Percentiles rank a stretch among this genome's conserved stretches.
Evolutionary conservation across 305 asterid genomes (phyloP).

Genomic region (Plantago lanceolata): DNA sequence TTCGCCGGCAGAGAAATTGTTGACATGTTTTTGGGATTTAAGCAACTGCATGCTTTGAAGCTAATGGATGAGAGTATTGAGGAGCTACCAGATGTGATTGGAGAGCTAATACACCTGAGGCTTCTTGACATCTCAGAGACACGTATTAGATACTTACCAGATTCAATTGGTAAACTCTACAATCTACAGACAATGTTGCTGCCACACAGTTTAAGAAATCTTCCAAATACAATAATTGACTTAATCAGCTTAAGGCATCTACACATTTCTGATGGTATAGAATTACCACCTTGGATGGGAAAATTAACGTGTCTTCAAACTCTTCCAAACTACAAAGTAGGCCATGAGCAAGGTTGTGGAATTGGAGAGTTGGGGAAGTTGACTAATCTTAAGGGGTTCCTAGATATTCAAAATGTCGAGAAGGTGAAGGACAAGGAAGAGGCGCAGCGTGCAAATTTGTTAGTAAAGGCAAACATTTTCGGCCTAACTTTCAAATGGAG

Average conservation of each 20-base stretch:
- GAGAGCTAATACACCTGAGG: slow-evolving; percentile 22
- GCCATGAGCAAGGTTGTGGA: background rate
- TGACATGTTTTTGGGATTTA: slow-evolving; percentile 1
- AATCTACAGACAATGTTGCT: slow-evolving; percentile 23
- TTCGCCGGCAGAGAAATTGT: background rate
- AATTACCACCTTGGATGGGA: background rate
- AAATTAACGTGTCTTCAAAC: background rate
- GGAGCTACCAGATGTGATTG: slow-evolving; percentile 16
- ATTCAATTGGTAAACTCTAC: slow-evolving; percentile 19
- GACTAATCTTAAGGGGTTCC: background rate
- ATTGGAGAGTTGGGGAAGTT: background rate
- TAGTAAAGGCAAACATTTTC: background rate
- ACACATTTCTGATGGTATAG: background rate
- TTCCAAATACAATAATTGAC: background rate
- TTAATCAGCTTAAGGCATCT: background rate
- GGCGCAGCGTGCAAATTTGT: background rate
- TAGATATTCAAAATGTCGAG: background rate
- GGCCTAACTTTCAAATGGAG: background rate
- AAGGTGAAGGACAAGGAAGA: slow-evolving; percentile 5
- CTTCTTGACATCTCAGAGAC: background rate
- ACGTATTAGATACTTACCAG: background rate
- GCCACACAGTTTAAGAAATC: background rate
- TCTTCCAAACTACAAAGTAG: background rate
- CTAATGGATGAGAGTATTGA: background rate
- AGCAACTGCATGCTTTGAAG: slow-evolving; percentile 14